Conservation (phyloP, 495 filamentous ascomycete genomes). For the Penicillium samsonianum region DNA sequence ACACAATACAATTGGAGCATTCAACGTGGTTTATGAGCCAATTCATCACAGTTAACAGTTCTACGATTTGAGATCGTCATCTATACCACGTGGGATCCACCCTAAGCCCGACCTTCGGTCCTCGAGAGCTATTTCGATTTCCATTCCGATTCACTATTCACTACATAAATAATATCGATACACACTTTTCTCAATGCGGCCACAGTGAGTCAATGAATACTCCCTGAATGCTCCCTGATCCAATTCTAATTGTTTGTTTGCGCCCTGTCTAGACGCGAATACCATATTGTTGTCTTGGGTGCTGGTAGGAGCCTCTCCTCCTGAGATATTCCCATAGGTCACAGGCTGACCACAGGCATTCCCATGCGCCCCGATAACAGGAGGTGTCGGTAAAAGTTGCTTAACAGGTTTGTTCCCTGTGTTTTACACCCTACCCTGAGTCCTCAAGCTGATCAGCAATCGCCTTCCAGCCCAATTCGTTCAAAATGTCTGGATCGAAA, state of each 20-base stretch:
- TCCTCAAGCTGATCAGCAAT: slow-evolving; percentile 20
- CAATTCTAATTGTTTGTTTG: slow-evolving; percentile 27
- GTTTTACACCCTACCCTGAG: slow-evolving; percentile 11
- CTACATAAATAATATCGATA: slow-evolving; percentile 12
- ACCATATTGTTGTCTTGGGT: slow-evolving; percentile 89
- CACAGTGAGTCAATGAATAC: slow-evolving; percentile 45
- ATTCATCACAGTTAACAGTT: not conserved
- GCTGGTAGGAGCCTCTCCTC: slow-evolving; percentile 58
- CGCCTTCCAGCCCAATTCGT: slow-evolving; percentile 83
- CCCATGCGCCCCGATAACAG: slow-evolving; percentile 42
- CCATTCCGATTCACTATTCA: not conserved
- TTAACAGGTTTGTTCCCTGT: slow-evolving; percentile 72
- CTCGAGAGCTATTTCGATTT: slow-evolving; percentile 5
- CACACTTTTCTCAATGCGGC: slow-evolving; percentile 47
- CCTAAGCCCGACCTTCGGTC: slow-evolving; percentile 11
- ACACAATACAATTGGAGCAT: not conserved
- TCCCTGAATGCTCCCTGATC: slow-evolving; percentile 10
- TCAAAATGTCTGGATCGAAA: slow-evolving; percentile 99
- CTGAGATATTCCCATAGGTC: slow-evolving; percentile 5
- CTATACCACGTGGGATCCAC: slow-evolving; percentile 20
- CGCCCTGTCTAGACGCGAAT: slow-evolving; percentile 63
- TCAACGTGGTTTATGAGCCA: not conserved
- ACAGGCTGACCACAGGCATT: slow-evolving; percentile 17
- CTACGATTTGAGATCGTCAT: slow-evolving; percentile 1
- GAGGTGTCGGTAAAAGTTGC: slow-evolving; percentile 97